Percentiles rank a stretch among this genome's conserved stretches.
These are phyloP conservation scores for Papilionanthe hybrid DNA, from an alignment of 116 monocot genomes.

Conservation along the genomic window DNA sequence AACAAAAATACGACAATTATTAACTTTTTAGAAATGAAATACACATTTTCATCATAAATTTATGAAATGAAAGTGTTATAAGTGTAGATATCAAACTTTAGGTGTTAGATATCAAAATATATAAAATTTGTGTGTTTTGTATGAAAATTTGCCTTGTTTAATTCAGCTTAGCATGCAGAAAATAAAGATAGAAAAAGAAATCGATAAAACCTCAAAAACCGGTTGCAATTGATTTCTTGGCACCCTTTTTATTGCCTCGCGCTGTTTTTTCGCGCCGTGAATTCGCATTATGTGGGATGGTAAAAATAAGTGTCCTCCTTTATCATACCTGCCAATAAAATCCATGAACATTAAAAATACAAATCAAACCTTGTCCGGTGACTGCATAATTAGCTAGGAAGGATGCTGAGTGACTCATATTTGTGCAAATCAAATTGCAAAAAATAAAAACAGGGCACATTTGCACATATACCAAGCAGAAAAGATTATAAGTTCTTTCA, in stretches of 20 bases:
- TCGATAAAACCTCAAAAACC: conserved; percentile 71
- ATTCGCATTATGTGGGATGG: conserved; percentile 90
- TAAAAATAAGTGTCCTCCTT: conserved; percentile 86
- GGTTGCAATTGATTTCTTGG: conserved; percentile 63
- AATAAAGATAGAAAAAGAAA: background rate
- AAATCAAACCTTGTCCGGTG: background rate
- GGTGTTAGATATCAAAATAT: too few relatives aligned
- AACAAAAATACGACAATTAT: too few relatives aligned
- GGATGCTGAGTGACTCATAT: background rate
- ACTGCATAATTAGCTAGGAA: background rate
- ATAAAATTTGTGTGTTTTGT: too few relatives aligned
- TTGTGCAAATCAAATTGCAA: background rate
- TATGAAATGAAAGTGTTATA: too few relatives aligned
- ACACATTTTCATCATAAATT: too few relatives aligned
- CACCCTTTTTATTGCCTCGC: conserved; percentile 67
- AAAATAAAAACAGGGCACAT: background rate
- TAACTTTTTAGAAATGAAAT: too few relatives aligned
- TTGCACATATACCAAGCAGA: background rate
- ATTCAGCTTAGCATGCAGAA: background rate
- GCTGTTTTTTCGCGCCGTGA: conserved; percentile 85
- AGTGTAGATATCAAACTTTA: too few relatives aligned
- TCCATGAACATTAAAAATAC: background rate
- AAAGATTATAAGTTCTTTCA: background rate
- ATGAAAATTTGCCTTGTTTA: background rate
- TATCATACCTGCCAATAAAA: conserved; percentile 63